phyloP scores from a whole-genome alignment of 345 rosid genomes.

The Gossypium rotundifolium region DNA sequence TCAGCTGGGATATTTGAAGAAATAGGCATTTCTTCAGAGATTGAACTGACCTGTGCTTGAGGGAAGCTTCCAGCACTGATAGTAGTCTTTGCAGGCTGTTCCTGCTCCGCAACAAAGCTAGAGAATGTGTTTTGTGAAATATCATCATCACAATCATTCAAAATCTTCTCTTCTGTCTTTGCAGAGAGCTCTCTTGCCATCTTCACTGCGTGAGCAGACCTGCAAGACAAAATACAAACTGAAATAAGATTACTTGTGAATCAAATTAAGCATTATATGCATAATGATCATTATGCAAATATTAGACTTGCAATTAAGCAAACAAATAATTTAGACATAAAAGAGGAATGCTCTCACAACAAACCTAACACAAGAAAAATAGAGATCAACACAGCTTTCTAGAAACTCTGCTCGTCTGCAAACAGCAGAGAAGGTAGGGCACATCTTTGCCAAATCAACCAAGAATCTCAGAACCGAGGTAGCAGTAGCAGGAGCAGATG shows the following conservation, averaged over 20 bases:
- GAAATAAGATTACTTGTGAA: background rate
- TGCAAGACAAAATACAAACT: conserved; percentile 26
- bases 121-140: conserved; percentile 79
- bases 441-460: conserved; percentile 99
- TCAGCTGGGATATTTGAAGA: conserved; percentile 35
- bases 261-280: conserved; percentile 11
- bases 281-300: background rate
- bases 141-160: conserved; percentile 69
- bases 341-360: conserved; percentile 26
- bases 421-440: conserved; percentile 83
- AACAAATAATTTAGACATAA: conserved; percentile 7
- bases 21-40: conserved; percentile 64
- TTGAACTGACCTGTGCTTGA: conserved; percentile 73
- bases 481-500: conserved; percentile 98
- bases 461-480: conserved; percentile 93
- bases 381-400: conserved; percentile 88
- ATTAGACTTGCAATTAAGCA: conserved; percentile 10
- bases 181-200: conserved; percentile 73
- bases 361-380: conserved; percentile 94
- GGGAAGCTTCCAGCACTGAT: conserved; percentile 87
- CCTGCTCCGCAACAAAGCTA: conserved; percentile 80
- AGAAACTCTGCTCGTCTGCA: conserved; percentile 91
- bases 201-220: conserved; percentile 87
- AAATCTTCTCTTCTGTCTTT: conserved; percentile 70
- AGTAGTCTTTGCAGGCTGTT: conserved; percentile 72